Base-by-base conservation (phyloP, 305 asterid species). In the Solanum hybrid region DNA sequence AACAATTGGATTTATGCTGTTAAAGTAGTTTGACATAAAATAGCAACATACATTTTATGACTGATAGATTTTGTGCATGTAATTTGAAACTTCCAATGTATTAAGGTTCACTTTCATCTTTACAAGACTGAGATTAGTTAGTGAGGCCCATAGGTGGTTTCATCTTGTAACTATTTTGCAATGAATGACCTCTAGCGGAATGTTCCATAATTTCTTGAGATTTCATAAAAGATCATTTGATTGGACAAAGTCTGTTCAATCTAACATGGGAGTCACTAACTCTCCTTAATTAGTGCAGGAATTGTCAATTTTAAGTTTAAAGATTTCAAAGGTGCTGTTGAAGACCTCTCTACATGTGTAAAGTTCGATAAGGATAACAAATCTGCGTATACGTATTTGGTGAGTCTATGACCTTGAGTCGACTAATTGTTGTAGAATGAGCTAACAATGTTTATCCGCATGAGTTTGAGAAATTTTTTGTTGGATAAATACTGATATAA, bases 311-410 rank as follows among this genome's bases (percentile, higher is more conserved):
- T 94, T 93, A 98, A 98, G 93, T 97, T 94, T 92, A 98, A 98
- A 94, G 99, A 98, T 93, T 97, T 94, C 89, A 90, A 91, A 94
- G 95, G 98, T 93, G 98, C 99, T 90, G 97, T 93, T 86, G 95
- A 96, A 91, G 99, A 98, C 95, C 95, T 98, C 87, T 93, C 98
- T 90, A 93, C 93, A 39, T 98, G 99, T 80, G 96, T 98, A 89
- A 93, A 94, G 92, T 92, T 95, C 91, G 99, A 98, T 38, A 93
- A 92, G 92, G 95, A 94, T 89, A 96, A 97, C 95, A 97, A 95
- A 95, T 98, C 99, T 90, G 99, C 99, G 13, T 94, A 93, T 93
- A 97, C 99, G 65, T 98, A 96, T 93, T 92, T 98, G 98, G 99
- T 96, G 95, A 91, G 98, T 93, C 90, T 85, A 61, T 89, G 89